A percentile compares a stretch with the other conserved stretches of the same genome.
phyloP scores from a whole-genome alignment of 1,139 yeast species.

The Taphrina sp. region DNA sequence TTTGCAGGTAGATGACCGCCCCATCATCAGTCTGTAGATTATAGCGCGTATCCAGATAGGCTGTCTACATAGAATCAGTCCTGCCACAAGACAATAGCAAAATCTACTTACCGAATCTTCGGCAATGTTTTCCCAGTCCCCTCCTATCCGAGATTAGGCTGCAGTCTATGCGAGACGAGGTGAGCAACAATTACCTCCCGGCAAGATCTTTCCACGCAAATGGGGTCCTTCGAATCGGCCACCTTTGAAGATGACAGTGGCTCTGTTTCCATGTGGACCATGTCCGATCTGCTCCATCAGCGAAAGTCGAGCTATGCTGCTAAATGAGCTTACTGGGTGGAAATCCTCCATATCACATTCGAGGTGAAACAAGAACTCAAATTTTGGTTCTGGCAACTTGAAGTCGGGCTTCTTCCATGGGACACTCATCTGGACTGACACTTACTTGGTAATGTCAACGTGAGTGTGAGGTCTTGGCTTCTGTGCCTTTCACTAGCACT shows the following conservation, averaged over 20 bases:
- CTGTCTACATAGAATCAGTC: too few relatives aligned
- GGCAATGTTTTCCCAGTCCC: constrained; percentile 28
- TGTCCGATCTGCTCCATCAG: constrained; percentile 9
- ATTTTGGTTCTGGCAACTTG: constrained; percentile 23
- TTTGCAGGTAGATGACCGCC: constrained; percentile 24
- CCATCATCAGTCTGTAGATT: constrained; percentile 27
- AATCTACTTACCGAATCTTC: constrained; percentile 13
- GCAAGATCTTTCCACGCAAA: constrained; percentile 16
- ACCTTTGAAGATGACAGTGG: constrained; percentile 31
- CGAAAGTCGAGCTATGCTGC: background rate
- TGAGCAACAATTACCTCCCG: too few relatives aligned
- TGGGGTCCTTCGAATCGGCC: constrained; percentile 31
- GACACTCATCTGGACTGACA: background rate
- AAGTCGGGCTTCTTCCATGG: constrained; percentile 18
- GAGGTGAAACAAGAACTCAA: constrained; percentile 27
- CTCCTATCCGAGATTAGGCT: too few relatives aligned
- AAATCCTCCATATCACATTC: constrained; percentile 32
- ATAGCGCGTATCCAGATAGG: constrained; percentile 28
- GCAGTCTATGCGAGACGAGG: too few relatives aligned
- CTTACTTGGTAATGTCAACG: too few relatives aligned
- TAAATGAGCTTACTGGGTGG: constrained; percentile 2
- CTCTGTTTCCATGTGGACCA: constrained; percentile 28
- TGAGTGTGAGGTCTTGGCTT: too few relatives aligned
- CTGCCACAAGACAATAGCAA: too few relatives aligned
- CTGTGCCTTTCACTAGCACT: too few relatives aligned